A percentile compares a stretch with the other conserved stretches of the same genome.
phyloP scores from a whole-genome alignment of 2,329 filamentous ascomycete species.

The Botrytis sinoallii region DNA sequence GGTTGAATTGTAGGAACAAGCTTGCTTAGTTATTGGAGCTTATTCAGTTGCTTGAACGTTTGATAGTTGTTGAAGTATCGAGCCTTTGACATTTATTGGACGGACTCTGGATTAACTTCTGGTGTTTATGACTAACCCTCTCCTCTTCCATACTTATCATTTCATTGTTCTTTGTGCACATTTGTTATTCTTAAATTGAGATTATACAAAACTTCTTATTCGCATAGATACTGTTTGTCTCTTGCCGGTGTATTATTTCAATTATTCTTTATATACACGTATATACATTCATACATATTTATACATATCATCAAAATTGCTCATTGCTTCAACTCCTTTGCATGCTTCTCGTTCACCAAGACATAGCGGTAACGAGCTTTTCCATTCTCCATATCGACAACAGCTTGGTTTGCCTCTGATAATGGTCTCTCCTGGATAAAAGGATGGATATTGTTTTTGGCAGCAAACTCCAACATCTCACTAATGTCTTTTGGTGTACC shows the following conservation, averaged over 20 bases:
- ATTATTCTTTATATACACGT: not conserved
- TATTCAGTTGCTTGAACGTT: not conserved
- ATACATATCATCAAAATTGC: too few relatives aligned
- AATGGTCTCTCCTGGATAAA: constrained; percentile 54
- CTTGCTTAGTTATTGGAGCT: not conserved
- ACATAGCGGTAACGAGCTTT: constrained; percentile 51
- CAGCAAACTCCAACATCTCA: constrained; percentile 59
- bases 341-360: constrained; percentile 28
- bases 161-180: not conserved
- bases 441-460: constrained; percentile 53
- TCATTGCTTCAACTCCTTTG: constrained; percentile 12
- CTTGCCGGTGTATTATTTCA: not conserved
- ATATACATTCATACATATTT: not conserved
- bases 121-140: not conserved
- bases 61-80: not conserved
- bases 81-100: not conserved
- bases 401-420: constrained; percentile 53
- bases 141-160: not conserved
- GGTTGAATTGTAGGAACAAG: not conserved
- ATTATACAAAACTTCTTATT: not conserved
- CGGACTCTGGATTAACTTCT: too few relatives aligned
- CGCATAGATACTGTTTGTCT: not conserved
- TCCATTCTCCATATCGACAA: constrained; percentile 55
- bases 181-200: not conserved
- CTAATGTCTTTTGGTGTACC: constrained; percentile 49